Conservation (phyloP, 1,139 yeast genomes). For the Protomyces lactucae-debilis region DNA sequence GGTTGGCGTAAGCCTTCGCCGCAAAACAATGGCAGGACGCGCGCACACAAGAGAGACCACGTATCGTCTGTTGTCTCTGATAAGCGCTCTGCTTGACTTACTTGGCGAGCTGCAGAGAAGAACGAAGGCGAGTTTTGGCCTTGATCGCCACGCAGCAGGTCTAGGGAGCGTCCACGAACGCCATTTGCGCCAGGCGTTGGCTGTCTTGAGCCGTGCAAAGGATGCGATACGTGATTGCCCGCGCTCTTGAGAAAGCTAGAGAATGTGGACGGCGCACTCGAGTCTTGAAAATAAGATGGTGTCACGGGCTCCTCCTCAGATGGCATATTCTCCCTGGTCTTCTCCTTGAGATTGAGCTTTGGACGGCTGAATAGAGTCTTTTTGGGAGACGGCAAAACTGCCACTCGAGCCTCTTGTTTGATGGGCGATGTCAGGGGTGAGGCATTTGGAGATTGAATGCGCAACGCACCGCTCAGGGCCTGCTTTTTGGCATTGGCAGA, state of each 20-base stretch:
- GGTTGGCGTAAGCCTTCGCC: conserved; percentile 50
- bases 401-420: background rate
- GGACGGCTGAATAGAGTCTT: conserved; percentile 12
- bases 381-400: conserved; percentile 11
- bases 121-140: conserved; percentile 18
- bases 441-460: background rate
- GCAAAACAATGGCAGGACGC: conserved; percentile 48
- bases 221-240: conserved; percentile 17
- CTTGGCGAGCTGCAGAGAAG: conserved; percentile 5
- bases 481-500: background rate
- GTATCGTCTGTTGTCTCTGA: conserved; percentile 42
- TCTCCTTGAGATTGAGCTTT: conserved; percentile 9
- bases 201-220: background rate
- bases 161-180: conserved; percentile 14
- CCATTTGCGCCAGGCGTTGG: background rate
- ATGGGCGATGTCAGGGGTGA: background rate
- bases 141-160: background rate
- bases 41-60: conserved; percentile 47
- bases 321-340: background rate
- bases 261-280: conserved; percentile 4
- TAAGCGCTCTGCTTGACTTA: background rate
- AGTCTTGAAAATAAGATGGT: background rate
- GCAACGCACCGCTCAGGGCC: background rate
- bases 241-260: conserved; percentile 10
- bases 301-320: background rate